Conservation (phyloP, 495 filamentous ascomycete species). For the Penicillium alfredii region DNA sequence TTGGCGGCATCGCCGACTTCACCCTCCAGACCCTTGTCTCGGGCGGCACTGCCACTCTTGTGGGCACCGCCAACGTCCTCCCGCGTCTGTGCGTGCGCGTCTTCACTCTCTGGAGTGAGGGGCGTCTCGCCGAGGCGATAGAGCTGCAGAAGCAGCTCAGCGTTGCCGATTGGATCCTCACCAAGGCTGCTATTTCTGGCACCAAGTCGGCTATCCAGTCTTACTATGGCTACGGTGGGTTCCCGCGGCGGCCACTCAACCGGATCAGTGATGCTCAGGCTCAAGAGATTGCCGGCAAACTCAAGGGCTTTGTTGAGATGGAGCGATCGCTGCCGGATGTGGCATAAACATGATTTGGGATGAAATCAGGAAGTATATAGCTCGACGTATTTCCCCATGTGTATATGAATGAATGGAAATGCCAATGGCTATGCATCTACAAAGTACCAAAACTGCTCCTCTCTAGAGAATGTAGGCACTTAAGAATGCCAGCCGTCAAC, state of each 20-base stretch:
- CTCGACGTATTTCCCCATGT: too few species aligned
- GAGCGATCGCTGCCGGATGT: constrained; percentile 47
- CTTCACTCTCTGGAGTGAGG: constrained; percentile 71
- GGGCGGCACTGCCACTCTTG: constrained; percentile 79
- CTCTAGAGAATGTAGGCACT: too few species aligned
- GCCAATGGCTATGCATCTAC: too few species aligned
- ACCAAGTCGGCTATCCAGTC: constrained; percentile 80
- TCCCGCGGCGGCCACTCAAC: constrained; percentile 66
- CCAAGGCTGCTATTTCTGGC: constrained; percentile 78
- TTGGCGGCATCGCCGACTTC: constrained; percentile 86
- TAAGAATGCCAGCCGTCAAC: too few species aligned
- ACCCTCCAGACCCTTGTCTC: constrained; percentile 73
- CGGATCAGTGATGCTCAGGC: constrained; percentile 50
- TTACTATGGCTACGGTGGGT: constrained; percentile 81
- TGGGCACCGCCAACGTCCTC: constrained; percentile 80
- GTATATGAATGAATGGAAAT: too few species aligned
- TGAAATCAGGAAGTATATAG: background rate
- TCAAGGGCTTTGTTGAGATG: constrained; percentile 65
- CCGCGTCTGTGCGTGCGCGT: constrained; percentile 76
- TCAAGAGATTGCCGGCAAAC: constrained; percentile 52
- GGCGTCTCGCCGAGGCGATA: constrained; percentile 67
- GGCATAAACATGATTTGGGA: constrained; percentile 16
- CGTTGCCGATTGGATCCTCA: constrained; percentile 78
- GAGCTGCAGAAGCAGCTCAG: constrained; percentile 65
- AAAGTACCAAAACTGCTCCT: too few species aligned